Percentiles rank a stretch among this genome's conserved stretches.
phyloP scores from a whole-genome alignment of 306 rosid species.

The Fragaria nilgerrensis region DNA sequence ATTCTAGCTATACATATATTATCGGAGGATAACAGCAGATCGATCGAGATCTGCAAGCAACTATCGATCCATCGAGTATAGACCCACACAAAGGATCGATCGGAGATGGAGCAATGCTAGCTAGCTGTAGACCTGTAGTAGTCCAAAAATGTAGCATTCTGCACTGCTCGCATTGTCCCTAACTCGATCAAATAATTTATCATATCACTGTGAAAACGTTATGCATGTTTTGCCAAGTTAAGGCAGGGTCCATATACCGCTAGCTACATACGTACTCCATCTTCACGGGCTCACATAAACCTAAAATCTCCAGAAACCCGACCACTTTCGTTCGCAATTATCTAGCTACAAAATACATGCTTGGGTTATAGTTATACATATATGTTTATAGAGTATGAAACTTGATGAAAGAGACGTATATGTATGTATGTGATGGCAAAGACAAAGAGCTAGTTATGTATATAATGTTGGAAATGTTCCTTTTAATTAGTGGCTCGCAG shows the following conservation, averaged over 20 bases:
- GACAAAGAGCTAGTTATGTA: not conserved
- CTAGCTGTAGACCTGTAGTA: not conserved
- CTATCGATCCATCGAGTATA: not conserved
- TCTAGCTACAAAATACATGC: not conserved
- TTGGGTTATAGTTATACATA: not conserved
- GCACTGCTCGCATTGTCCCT: slow-evolving; percentile 4
- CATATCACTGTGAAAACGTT: slow-evolving; percentile 3
- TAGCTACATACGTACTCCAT: not conserved
- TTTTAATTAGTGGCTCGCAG: not conserved
- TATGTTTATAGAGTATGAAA: not conserved
- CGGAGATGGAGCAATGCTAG: not conserved
- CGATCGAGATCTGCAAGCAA: not conserved
- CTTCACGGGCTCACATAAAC: not conserved
- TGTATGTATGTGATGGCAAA: not conserved
- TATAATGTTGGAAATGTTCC: not conserved
- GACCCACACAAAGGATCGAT: not conserved
- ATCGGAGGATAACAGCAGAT: not conserved
- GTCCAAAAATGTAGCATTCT: slow-evolving; percentile 4
- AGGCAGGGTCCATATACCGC: not conserved
- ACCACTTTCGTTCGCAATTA: not conserved
- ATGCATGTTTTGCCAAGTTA: not conserved
- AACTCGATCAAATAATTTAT: not conserved
- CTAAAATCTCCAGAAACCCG: not conserved
- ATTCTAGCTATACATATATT: not conserved
- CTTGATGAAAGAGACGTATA: not conserved